Evolutionary conservation across 2,329 filamentous ascomycete species (phyloP), one percentile per base, ranked within the genome.

Genomic region (Falciphora oryzae): DNA sequence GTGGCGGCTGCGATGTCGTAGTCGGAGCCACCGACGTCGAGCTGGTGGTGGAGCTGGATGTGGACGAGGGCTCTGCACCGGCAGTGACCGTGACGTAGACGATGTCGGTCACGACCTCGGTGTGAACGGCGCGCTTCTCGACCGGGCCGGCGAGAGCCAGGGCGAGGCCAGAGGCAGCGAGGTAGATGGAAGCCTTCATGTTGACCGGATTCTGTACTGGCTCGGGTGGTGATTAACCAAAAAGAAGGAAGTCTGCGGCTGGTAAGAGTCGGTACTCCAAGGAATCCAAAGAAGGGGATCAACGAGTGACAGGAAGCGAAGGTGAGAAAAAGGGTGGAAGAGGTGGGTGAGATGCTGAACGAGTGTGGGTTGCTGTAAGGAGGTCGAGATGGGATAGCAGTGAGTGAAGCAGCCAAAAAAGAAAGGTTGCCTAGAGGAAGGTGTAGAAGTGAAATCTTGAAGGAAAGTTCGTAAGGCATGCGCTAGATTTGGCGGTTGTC

Each of bases 101-200:
- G 29, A 75, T 61, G 61, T 81, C 76, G 53, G 76, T 73, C 57
- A 81, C 79, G 70, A 73, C 71, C 4, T 79, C 69, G 35, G 77
- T 81, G 66, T 77, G 69, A 66, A 78, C 68, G 60, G 68, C 75
- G 63, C 81, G 77, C 70, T 77, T 76, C 65, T 75, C 68, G 50
- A 82, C 72, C 64, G 81, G 82, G 62, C 73, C 71, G 69, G 81
- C 81, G 65, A 76, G 70, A 64, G 77, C 80, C 72, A 83, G 67
- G 63, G 81, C 67, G 70, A 81, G 80, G 71, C 80, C 75, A 67
- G 79, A 75, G 69, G 77, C 75, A 68, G 75, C 74, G 69, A 85
- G 73, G 68, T 80, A 73, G 65, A 80, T 66, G 61, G 81, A 81
- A 60, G 78, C 75, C 78, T 82, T 84, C 82, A 85, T 85, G 68